These are phyloP conservation scores for carrot (Daucus carota) DNA, from an alignment of 129 eudicot species.

Conservation along the genomic window DNA sequence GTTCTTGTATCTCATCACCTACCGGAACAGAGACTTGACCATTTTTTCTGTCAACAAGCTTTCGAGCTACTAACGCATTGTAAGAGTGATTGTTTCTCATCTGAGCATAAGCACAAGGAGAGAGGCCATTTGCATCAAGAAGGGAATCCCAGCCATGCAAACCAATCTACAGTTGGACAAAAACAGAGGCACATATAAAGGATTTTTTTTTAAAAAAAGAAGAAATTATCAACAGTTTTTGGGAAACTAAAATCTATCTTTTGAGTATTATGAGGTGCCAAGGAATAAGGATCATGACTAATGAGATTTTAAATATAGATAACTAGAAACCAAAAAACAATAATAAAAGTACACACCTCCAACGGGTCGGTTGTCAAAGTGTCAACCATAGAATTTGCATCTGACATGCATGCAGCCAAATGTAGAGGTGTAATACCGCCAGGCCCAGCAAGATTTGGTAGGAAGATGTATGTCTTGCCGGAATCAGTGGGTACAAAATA, in stretches of 20 bases:
- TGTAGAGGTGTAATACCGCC: conserved; percentile 95
- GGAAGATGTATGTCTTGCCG: conserved; percentile 43
- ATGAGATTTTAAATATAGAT: too few species aligned
- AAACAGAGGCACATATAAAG: too few species aligned
- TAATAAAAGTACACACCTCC: too few species aligned
- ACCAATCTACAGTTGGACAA: conserved; percentile 82
- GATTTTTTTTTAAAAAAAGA: too few species aligned
- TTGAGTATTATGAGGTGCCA: too few species aligned
- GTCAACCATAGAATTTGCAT: conserved; percentile 61
- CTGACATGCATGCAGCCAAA: conserved; percentile 62
- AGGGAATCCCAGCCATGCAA: conserved; percentile 65
- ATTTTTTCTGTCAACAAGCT: conserved; percentile 48
- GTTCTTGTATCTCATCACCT: conserved; percentile 37
- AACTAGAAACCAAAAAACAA: too few species aligned
- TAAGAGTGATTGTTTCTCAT: conserved; percentile 72
- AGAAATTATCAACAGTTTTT: too few species aligned
- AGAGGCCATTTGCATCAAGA: conserved; percentile 60
- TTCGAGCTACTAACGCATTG: conserved; percentile 55
- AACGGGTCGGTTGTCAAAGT: conserved; percentile 69
- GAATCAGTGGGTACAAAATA: conserved; percentile 33
- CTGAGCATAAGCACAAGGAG: conserved; percentile 64
- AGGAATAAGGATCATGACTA: too few species aligned
- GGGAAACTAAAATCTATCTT: too few species aligned
- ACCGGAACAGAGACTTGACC: conserved; percentile 65
- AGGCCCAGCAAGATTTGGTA: conserved; percentile 72